These are phyloP conservation scores for Paxillus rubicundulus DNA, from an alignment of 768 basidiomycete species.

Conservation along the genomic window DNA sequence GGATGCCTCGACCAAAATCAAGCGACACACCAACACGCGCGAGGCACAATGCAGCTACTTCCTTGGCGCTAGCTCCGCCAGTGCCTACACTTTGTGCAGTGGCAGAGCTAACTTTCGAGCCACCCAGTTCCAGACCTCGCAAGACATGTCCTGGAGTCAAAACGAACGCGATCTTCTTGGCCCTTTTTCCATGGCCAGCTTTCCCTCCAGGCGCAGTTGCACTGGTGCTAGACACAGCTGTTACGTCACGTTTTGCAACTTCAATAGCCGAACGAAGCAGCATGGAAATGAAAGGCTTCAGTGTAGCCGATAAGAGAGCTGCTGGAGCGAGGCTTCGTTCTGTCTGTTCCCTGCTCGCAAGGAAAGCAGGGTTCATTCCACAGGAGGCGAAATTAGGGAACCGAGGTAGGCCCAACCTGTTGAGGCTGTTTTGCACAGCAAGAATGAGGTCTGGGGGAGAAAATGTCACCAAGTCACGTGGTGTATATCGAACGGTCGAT, in stretches of 20 bases:
- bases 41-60: conserved; percentile 28
- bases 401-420: conserved; percentile 18
- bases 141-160: conserved; percentile 41
- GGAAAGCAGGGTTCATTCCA: conserved; percentile 7
- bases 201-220: conserved; percentile 19
- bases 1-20: conserved; percentile 16
- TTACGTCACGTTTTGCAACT: conserved; percentile 31
- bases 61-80: conserved; percentile 6
- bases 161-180: conserved; percentile 25
- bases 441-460: conserved; percentile 28
- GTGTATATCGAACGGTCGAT: conserved; percentile 13
- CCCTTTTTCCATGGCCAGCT: conserved; percentile 18
- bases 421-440: conserved; percentile 23
- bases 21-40: conserved; percentile 29
- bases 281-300: conserved; percentile 32
- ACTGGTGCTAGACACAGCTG: conserved; percentile 13
- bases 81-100: conserved; percentile 1
- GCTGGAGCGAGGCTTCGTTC: conserved; percentile 34
- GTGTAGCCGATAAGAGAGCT: conserved; percentile 35
- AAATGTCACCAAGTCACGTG: conserved; percentile 22
- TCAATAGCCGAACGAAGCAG: conserved; percentile 35
- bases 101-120: neutral
- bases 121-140: conserved; percentile 32
- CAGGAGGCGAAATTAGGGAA: conserved; percentile 14
- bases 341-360: conserved; percentile 12